Conservation (phyloP, 1,139 yeast genomes). For the Saccharomyces hybrid region DNA sequence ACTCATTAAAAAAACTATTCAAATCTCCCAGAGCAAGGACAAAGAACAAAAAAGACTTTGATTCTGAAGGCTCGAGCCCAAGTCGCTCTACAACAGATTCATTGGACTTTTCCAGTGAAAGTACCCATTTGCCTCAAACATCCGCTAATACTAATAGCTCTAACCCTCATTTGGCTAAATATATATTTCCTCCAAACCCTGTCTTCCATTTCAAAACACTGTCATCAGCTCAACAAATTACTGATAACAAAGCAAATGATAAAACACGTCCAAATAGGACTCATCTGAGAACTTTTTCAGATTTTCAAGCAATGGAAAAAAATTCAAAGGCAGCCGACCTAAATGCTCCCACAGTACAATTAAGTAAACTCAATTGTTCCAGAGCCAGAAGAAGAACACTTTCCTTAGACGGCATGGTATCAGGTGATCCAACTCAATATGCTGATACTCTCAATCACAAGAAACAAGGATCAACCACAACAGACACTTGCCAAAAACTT, state of each 20-base stretch:
- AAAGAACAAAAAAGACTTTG: conserved; percentile 5
- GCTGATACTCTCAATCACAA: not conserved
- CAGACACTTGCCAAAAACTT: not conserved
- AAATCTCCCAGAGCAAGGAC: conserved; percentile 21
- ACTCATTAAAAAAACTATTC: conserved; percentile 27
- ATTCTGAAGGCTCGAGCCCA: not conserved
- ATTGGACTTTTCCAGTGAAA: conserved; percentile 4
- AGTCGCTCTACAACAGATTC: not conserved
- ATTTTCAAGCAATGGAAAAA: conserved; percentile 3
- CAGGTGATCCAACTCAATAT: not conserved
- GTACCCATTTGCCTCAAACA: conserved; percentile 4
- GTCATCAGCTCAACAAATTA: not conserved
- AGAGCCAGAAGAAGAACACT: conserved; percentile 4
- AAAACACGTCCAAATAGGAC: conserved; percentile 3
- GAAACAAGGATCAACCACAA: not conserved
- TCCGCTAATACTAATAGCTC: not conserved
- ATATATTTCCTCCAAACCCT: conserved; percentile 13
- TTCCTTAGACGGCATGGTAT: not conserved
- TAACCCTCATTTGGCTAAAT: conserved; percentile 4
- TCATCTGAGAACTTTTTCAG: conserved; percentile 12
- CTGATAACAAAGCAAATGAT: not conserved
- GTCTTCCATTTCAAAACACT: conserved; percentile 5
- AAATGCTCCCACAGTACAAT: not conserved
- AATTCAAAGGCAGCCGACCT: not conserved
- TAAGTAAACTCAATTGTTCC: conserved; percentile 1